Conservation (phyloP, 345 rosid species). For the Aegle marmelos region DNA sequence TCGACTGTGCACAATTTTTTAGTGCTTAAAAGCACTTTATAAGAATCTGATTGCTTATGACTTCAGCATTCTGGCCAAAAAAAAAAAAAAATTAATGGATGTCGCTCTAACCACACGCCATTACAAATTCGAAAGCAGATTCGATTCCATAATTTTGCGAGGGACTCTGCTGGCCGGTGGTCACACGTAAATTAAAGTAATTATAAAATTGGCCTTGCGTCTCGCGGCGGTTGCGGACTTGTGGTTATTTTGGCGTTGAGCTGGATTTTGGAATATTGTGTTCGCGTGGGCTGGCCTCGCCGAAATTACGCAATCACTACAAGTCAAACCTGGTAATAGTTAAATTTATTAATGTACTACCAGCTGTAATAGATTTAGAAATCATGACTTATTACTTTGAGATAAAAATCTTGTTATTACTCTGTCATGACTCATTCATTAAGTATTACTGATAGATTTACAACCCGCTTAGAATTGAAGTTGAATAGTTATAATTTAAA, state of each 20-base stretch:
- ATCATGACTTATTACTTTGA: no score
- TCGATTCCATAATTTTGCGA: neutral
- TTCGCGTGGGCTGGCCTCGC: no score
- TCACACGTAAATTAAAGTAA: neutral
- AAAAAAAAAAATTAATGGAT: neutral
- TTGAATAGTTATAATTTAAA: no score
- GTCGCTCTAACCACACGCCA: neutral
- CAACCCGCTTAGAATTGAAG: no score
- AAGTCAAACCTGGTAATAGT: neutral
- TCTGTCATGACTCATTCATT: no score
- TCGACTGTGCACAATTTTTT: neutral
- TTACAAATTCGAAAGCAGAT: neutral
- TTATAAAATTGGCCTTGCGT: neutral
- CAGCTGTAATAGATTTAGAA: neutral
- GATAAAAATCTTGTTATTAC: no score
- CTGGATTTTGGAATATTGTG: neutral
- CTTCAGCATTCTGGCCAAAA: neutral
- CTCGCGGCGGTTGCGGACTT: no score
- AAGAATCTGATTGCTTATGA: slow-evolving; percentile 5
- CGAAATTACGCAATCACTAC: neutral
- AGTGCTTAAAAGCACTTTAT: neutral
- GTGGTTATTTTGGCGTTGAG: neutral
- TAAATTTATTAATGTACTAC: no score
- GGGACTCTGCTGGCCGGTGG: neutral
- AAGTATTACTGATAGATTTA: no score